phyloP scores from a whole-genome alignment of 108 stramenopile species.

The Nitzschia inconspicua region DNA sequence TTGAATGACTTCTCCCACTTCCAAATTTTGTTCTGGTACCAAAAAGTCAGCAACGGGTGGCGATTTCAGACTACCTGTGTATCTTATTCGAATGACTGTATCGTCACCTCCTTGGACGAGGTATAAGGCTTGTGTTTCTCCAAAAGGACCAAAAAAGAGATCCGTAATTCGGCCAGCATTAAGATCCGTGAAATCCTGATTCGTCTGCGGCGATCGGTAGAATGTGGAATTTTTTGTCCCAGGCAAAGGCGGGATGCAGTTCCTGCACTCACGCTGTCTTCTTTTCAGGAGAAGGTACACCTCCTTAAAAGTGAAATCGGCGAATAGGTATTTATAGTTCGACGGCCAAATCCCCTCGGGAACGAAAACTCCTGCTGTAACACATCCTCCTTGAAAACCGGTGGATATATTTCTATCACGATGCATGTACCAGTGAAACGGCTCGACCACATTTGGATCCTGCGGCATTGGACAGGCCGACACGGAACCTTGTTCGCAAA shows the following conservation, averaged over 20 bases:
- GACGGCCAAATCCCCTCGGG: constrained; percentile 30
- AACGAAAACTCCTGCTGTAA: constrained; percentile 18
- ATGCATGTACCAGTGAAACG: constrained; percentile 24
- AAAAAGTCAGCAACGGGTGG: constrained; percentile 5
- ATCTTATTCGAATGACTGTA: not conserved
- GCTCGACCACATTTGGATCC: not conserved
- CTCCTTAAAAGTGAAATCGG: constrained; percentile 24
- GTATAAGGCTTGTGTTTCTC: constrained; percentile 8
- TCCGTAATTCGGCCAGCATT: constrained; percentile 9
- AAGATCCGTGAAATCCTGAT: not conserved
- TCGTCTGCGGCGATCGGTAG: constrained; percentile 1
- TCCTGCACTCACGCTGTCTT: not conserved
- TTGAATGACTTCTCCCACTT: not conserved
- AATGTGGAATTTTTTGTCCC: not conserved
- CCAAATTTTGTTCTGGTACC: not conserved
- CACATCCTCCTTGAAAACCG: constrained; percentile 1
- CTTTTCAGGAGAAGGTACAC: constrained; percentile 10
- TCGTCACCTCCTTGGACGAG: not conserved
- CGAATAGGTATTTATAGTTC: constrained; percentile 24
- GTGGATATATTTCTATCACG: too few relatives aligned
- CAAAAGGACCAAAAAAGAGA: constrained; percentile 26
- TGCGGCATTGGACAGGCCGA: not conserved
- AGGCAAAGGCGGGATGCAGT: constrained; percentile 2
- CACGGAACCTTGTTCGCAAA: not conserved
- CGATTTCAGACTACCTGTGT: constrained; percentile 4